Conservation (phyloP, 2,329 filamentous ascomycete species). For the Hymenoscyphus albidus region DNA sequence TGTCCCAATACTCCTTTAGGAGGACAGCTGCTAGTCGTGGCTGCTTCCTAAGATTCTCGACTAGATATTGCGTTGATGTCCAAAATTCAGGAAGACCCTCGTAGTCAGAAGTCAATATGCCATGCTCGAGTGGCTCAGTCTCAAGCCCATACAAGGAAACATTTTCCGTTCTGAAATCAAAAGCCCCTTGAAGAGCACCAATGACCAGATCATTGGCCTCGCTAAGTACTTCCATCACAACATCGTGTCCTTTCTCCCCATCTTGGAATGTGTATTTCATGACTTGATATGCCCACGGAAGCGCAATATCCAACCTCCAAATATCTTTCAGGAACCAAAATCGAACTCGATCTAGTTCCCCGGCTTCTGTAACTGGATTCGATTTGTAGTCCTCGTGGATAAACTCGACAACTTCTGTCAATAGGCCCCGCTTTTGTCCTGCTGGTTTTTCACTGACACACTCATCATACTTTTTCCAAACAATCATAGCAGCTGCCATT, state of each 20-base stretch:
- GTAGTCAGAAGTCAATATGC: constrained; percentile 61
- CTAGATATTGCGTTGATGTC: constrained; percentile 68
- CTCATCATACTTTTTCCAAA: constrained; percentile 79
- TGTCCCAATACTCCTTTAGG: constrained; percentile 35
- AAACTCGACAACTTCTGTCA: constrained; percentile 70
- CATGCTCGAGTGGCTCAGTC: constrained; percentile 60
- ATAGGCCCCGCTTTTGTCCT: constrained; percentile 63
- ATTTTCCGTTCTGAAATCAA: constrained; percentile 69
- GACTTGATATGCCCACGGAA: constrained; percentile 75
- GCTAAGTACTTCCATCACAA: constrained; percentile 33
- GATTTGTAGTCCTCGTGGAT: constrained; percentile 76
- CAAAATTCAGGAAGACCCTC: constrained; percentile 74
- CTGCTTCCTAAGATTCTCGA: constrained; percentile 59
- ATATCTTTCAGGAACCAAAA: constrained; percentile 82
- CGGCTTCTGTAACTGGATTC: constrained; percentile 56
- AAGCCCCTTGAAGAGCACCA: constrained; percentile 58
- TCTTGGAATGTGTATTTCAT: constrained; percentile 70
- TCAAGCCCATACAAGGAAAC: constrained; percentile 69
- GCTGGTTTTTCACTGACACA: constrained; percentile 57
- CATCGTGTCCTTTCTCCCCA: constrained; percentile 50
- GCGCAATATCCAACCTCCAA: constrained; percentile 65
- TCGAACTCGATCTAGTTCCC: constrained; percentile 76
- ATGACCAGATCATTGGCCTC: constrained; percentile 76
- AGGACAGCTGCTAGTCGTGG: constrained; percentile 47
- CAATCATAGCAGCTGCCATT: constrained; percentile 69